Base-by-base conservation (phyloP, 2,329 filamentous ascomycete genomes). In the Penicillium brevicompactum region DNA sequence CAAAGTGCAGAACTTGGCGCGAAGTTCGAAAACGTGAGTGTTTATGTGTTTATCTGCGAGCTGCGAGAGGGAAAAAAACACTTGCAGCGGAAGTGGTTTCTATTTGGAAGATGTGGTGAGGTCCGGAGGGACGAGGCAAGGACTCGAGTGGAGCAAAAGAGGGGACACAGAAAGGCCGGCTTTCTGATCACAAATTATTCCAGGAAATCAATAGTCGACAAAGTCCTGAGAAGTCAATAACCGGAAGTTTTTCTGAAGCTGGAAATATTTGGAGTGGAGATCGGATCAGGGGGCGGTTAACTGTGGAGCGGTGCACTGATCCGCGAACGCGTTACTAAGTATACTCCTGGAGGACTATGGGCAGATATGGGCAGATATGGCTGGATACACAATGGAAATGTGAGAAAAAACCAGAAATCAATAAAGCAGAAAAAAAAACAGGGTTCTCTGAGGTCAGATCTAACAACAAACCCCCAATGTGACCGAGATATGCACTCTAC, bases 181-280 rank as follows among this genome's bases (percentile, higher is more conserved):
- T 53, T 49, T 53, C 57, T 51, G 52, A 27, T 54, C 42, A 49
- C 24, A 44, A 24, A 40, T 41, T 18, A 41, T 18, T 18, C 38
- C 10, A 41, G 9, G 11, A 41, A 21, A 41, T 9, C 38, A 41
- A 41, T 41, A 41, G 38, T 41, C 18, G 14, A 16, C 30, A 31
- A 7, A 45, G 43, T 14, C 27, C 7, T 8, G 38, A 41, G 18
- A 21, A n/a, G n/a, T n/a, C 14, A 50, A 50, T 44, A 34, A n/a
- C 49, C 52, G 52, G 52, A 55, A 38, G 52, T 51, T 55, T 55
- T 51, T 51, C 41, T 55, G 51, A 54, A 53, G 51, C 41, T 45
- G 47, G 38, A 46, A 40, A 47, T 54, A 54, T 50, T 55, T 50
- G 31, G 32, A 43, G 51, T 55, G 52, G 52, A 55, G 41, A 55